phyloP scores from a whole-genome alignment of 1,284 basidiomycete genomes.

The Mixia osmundae region DNA sequence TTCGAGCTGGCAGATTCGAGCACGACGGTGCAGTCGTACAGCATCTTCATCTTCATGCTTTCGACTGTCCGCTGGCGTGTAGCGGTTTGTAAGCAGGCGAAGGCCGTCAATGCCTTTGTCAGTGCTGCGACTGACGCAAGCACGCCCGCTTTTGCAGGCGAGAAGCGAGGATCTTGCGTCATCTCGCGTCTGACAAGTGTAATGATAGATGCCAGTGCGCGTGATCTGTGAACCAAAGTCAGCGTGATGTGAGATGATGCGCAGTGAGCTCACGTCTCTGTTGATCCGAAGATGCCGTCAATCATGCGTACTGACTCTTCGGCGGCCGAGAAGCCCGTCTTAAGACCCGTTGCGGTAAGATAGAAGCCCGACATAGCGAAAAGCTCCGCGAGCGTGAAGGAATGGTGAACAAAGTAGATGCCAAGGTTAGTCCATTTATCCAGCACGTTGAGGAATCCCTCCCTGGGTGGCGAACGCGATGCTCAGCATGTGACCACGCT shows the following conservation, averaged over 20 bases:
- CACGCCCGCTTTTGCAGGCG: conserved; percentile 19
- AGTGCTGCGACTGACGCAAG: conserved; percentile 22
- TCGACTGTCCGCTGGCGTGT: conserved; percentile 25
- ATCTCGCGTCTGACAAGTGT: conserved; percentile 27
- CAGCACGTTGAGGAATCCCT: background rate
- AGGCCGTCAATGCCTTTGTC: conserved; percentile 30
- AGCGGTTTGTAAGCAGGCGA: conserved; percentile 28
- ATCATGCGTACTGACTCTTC: conserved; percentile 28
- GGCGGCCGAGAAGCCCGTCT: conserved; percentile 23
- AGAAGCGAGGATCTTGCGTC: conserved; percentile 20
- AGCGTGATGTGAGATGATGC: no score
- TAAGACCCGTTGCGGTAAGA: conserved; percentile 23
- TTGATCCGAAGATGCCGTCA: conserved; percentile 29
- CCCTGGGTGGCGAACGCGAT: no score
- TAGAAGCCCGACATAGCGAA: conserved; percentile 29
- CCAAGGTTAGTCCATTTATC: background rate
- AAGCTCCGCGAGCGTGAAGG: conserved; percentile 20
- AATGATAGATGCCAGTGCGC: conserved; percentile 28
- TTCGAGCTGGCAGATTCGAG: no score
- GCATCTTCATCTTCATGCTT: conserved; percentile 23
- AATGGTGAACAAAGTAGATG: background rate
- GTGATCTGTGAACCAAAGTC: no score
- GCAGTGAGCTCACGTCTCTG: no score
- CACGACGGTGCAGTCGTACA: conserved; percentile 28
- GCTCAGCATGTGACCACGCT: no score